Conservation (phyloP, 345 rosid species). For the Psidium friedrichsthalianum region DNA sequence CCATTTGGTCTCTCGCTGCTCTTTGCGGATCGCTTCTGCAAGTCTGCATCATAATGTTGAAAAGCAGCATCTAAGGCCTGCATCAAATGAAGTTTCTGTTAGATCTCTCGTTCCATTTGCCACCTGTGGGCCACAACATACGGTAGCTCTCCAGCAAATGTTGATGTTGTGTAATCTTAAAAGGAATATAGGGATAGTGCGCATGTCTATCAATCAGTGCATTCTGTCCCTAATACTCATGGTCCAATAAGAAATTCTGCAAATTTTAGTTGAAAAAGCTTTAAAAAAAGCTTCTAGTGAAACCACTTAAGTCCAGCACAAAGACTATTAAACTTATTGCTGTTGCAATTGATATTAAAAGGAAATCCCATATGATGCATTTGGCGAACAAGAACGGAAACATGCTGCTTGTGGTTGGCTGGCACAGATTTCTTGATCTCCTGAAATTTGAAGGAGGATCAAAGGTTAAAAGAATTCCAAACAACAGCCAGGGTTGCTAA, state of each 20-base stretch:
- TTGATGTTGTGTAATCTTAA: neutral
- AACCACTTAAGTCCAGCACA: neutral
- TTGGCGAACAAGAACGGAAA: conserved; percentile 82
- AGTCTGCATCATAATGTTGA: conserved; percentile 26
- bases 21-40: conserved; percentile 21
- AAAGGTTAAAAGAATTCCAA: neutral
- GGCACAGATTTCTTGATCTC: conserved; percentile 74
- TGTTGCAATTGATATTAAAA: neutral
- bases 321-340: neutral
- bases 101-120: neutral
- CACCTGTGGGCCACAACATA: neutral
- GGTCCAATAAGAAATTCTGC: neutral
- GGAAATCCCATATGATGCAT: conserved; percentile 59
- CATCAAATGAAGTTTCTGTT: neutral
- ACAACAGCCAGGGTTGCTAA: neutral
- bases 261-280: neutral
- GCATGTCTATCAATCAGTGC: neutral
- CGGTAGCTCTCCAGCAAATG: neutral
- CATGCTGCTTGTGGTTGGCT: conserved; percentile 68
- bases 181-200: neutral
- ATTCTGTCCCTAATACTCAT: neutral
- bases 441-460: conserved; percentile 16
- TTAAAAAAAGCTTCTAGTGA: neutral
- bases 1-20: conserved; percentile 21
- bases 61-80: conserved; percentile 31